phyloP scores from a whole-genome alignment of 2,329 filamentous ascomycete species.

The Nannizziopsis arthrosporioides region DNA sequence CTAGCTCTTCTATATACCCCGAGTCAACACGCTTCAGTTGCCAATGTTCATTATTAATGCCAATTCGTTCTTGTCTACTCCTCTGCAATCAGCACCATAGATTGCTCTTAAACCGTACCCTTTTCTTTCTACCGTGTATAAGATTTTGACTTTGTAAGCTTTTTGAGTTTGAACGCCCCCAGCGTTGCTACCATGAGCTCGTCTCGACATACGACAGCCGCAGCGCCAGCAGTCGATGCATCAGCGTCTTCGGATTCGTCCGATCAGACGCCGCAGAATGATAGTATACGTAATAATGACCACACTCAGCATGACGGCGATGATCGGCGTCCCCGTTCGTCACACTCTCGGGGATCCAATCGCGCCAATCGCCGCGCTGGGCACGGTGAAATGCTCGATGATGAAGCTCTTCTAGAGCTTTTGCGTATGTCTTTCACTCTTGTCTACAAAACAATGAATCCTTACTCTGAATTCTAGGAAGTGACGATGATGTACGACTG shows the following conservation, averaged over 20 bases:
- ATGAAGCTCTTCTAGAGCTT: constrained; percentile 20
- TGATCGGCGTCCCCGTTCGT: background rate
- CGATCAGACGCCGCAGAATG: constrained; percentile 28
- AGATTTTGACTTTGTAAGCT: background rate
- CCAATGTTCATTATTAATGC: too few species aligned
- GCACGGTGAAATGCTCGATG: constrained; percentile 28
- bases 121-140: background rate
- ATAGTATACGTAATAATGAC: constrained; percentile 32
- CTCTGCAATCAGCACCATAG: too few species aligned
- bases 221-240: background rate
- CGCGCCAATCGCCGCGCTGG: background rate
- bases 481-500: constrained; percentile 20
- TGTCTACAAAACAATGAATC: background rate
- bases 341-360: background rate
- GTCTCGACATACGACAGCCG: background rate
- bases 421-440: constrained; percentile 13
- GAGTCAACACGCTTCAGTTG: too few species aligned
- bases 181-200: constrained; percentile 3
- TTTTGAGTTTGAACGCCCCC: background rate
- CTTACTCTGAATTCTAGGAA: constrained; percentile 10
- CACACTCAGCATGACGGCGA: constrained; percentile 13
- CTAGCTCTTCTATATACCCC: too few species aligned
- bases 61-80: too few species aligned
- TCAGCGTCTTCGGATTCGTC: constrained; percentile 4
- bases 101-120: too few species aligned